phyloP scores from a whole-genome alignment of 2,329 filamentous ascomycete species.

The Colletotrichum orchidophilum region DNA sequence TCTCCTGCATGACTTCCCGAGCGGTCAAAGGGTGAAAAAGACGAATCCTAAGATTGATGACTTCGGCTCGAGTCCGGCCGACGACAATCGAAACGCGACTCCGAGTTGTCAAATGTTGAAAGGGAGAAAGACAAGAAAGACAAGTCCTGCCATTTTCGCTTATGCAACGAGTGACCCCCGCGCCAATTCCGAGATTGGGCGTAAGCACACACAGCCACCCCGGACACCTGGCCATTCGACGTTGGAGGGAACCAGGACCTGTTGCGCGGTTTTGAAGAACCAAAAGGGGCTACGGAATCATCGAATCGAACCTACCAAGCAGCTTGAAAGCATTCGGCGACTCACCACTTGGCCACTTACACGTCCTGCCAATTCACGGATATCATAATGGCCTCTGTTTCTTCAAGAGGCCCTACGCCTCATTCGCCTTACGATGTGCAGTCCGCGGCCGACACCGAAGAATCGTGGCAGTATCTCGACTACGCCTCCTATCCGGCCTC shows the following conservation, averaged over 20 bases:
- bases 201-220: slow-evolving; percentile 15
- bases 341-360: neutral
- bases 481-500: slow-evolving; percentile 47
- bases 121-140: neutral
- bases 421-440: slow-evolving; percentile 53
- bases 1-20: slow-evolving; percentile 18
- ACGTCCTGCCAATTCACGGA: neutral
- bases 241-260: neutral
- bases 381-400: slow-evolving; percentile 49
- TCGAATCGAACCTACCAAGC: slow-evolving; percentile 1
- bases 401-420: slow-evolving; percentile 49
- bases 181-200: slow-evolving; percentile 9
- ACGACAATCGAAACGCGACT: neutral
- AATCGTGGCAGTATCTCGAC: slow-evolving; percentile 56
- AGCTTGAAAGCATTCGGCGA: neutral
- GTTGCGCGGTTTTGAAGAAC: neutral
- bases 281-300: neutral
- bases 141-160: neutral
- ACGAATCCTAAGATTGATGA: neutral
- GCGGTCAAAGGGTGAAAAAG: neutral
- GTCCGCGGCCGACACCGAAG: slow-evolving; percentile 50
- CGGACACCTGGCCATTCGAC: slow-evolving; percentile 9
- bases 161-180: neutral
- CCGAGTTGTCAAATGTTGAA: neutral
- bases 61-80: neutral